These are phyloP conservation scores for Heterobasidion parviporum DNA, from an alignment of 1,284 basidiomycete genomes.

Conservation along the genomic window DNA sequence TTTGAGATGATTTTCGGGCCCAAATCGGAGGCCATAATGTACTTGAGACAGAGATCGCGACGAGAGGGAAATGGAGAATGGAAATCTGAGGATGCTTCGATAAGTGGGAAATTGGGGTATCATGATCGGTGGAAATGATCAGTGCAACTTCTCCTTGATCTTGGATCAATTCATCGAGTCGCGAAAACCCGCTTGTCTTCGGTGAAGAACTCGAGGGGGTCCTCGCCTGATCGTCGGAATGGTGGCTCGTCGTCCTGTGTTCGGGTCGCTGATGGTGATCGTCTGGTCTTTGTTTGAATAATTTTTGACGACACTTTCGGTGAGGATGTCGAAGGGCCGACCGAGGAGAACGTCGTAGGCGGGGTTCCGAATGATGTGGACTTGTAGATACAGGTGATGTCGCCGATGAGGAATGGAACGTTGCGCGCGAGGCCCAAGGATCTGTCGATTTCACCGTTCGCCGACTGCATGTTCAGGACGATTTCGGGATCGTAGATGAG, in stretches of 20 bases:
- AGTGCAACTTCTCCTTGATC: background rate
- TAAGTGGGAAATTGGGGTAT: background rate
- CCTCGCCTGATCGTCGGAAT: background rate
- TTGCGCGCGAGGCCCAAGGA: constrained; percentile 16
- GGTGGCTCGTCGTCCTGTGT: background rate
- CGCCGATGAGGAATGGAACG: background rate
- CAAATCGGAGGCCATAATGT: background rate
- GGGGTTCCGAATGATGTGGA: constrained; percentile 16
- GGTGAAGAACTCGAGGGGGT: background rate
- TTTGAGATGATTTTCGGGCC: too few species aligned
- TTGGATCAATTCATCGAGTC: background rate
- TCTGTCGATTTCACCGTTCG: constrained; percentile 16
- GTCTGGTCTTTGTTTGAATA: background rate
- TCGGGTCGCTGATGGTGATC: background rate
- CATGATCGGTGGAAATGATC: background rate
- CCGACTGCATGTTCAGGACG: constrained; percentile 5
- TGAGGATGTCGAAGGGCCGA: background rate
- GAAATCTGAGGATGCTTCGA: background rate
- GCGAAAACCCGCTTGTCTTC: background rate
- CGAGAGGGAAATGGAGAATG: background rate
- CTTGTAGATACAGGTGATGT: constrained; percentile 15
- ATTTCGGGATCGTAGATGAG: background rate
- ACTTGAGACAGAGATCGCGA: background rate
- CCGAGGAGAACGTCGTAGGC: constrained; percentile 22
- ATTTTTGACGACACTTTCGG: background rate